phyloP scores from a whole-genome alignment of 805 yeast species.

The Saturnispora serradocipensis region DNA sequence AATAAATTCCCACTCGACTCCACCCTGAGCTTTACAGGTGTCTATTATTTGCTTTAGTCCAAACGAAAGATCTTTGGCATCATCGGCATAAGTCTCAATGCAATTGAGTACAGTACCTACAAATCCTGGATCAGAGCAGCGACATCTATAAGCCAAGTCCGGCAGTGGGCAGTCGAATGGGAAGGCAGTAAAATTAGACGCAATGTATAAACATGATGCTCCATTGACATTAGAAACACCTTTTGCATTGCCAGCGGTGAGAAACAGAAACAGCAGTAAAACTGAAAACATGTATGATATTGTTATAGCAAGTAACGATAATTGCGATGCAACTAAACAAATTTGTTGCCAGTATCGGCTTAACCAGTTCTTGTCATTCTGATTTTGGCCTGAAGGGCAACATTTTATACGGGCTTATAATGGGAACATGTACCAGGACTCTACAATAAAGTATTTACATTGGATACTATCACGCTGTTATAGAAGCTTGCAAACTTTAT shows the following conservation, averaged over 20 bases:
- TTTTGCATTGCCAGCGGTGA: conserved; percentile 10
- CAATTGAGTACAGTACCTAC: conserved; percentile 30
- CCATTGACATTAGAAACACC: conserved; percentile 30
- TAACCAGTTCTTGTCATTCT: neutral
- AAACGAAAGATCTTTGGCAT: conserved; percentile 21
- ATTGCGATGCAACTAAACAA: neutral
- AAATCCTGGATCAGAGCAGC: conserved; percentile 28
- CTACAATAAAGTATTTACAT: too few relatives aligned
- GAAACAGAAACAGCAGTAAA: neutral
- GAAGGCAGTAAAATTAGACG: conserved; percentile 26
- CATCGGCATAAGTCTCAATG: conserved; percentile 24
- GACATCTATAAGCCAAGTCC: conserved; percentile 28
- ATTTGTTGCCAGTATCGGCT: neutral
- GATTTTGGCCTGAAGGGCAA: neutral
- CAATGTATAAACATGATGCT: conserved; percentile 29
- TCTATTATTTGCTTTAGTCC: conserved; percentile 28
- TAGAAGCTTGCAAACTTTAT: too few relatives aligned
- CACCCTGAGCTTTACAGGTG: conserved; percentile 28
- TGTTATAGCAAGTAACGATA: neutral
- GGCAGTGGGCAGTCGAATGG: conserved; percentile 28
- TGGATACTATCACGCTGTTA: too few relatives aligned
- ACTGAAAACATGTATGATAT: neutral
- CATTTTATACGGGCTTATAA: neutral
- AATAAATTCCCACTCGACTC: conserved; percentile 19
- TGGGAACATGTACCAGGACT: too few relatives aligned